A percentile compares a stretch with the other conserved stretches of the same genome.
These are phyloP conservation scores for Pochonia chlamydosporia DNA, from an alignment of 2,329 filamentous ascomycete genomes.

Conservation along the genomic window DNA sequence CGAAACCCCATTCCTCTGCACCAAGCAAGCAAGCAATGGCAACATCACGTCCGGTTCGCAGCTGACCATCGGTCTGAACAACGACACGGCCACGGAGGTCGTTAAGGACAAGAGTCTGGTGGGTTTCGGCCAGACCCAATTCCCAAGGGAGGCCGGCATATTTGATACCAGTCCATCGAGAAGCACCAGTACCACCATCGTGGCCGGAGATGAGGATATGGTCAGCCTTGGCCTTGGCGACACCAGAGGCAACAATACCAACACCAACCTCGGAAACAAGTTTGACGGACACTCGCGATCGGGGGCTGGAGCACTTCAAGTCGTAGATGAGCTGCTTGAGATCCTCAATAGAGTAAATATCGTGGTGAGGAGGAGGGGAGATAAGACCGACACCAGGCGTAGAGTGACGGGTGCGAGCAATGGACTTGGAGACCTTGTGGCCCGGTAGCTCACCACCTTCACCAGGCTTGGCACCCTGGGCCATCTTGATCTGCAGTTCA, in stretches of 20 bases:
- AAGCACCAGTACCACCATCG: slow-evolving; percentile 94
- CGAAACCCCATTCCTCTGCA: slow-evolving; percentile 98
- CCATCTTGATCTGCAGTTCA: slow-evolving; percentile 99
- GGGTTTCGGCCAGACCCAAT: slow-evolving; percentile 90
- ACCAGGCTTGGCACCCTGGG: slow-evolving; percentile 94
- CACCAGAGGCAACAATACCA: slow-evolving; percentile 94
- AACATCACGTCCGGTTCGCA: slow-evolving; percentile 87
- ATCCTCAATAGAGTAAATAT: slow-evolving; percentile 98
- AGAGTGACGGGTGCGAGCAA: slow-evolving; percentile 90
- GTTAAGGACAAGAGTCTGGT: slow-evolving; percentile 93
- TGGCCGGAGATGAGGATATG: slow-evolving; percentile 96
- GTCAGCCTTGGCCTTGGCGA: slow-evolving; percentile 94
- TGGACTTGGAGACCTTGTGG: slow-evolving; percentile 92
- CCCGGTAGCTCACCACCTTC: slow-evolving; percentile 96
- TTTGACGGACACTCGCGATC: slow-evolving; percentile 90
- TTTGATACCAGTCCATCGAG: slow-evolving; percentile 97
- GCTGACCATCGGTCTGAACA: slow-evolving; percentile 92
- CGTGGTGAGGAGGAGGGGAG: slow-evolving; percentile 92
- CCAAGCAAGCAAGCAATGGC: slow-evolving; percentile 91
- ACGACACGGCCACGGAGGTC: slow-evolving; percentile 93
- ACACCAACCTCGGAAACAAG: slow-evolving; percentile 96
- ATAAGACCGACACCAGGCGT: slow-evolving; percentile 95
- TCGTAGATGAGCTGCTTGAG: slow-evolving; percentile 97
- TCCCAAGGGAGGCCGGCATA: slow-evolving; percentile 97
- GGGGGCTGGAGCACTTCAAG: slow-evolving; percentile 91